Evolutionary conservation across 2,329 filamentous ascomycete genomes (phyloP), one percentile per base, ranked within the genome.

Genomic region (Colletotrichum phormii): DNA sequence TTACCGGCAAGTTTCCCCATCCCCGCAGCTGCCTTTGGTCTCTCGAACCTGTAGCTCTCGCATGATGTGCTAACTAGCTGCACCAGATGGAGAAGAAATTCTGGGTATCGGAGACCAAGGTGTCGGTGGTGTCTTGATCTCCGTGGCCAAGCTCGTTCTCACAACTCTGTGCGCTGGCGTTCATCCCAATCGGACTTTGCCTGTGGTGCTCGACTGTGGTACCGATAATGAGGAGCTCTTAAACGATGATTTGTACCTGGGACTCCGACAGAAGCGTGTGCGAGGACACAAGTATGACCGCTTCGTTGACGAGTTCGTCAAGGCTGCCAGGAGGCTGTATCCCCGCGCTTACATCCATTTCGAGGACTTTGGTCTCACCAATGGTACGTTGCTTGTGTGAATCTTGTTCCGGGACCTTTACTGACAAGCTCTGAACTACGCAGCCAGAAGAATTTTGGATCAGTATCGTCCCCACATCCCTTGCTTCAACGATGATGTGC

Each of bases 401-500:
- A 18, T 4, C 1, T 8, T 77, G 77, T 37, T 55, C 75, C 1
- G 1, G 6, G 6, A 2, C 15, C 2, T 2, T 13, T 3, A 1
- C n/a, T 12, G 69, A 67, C 67, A 1, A 6, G 18, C 42, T 4
- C 3, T 5, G 0, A n/a, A n/a, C 4, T 18, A 18, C 4, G 35
- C 37, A 87, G 93, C 94, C 0, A 87, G 93, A 35, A 89, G 93
- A 4, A 89, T 97, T 2, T 86, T 97, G 0, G 93, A 97, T 72
- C 89, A 87, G 46, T 97, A 97, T 77, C 89, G 92, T 1, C 87
- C 91, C 0, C 79, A 93, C 62, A 92, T 96, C 8, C 88, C 95
- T 0, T 97, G 94, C 80, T 97, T 98, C 86, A 97, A 97, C 78
- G 95, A 97, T 71, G 95, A 97, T 80, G 91, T 97, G 0, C 95